A percentile compares a stretch with the other conserved stretches of the same genome.
Conservation (phyloP, 2,329 filamentous ascomycete genomes). For the Penicillium sp. region DNA sequence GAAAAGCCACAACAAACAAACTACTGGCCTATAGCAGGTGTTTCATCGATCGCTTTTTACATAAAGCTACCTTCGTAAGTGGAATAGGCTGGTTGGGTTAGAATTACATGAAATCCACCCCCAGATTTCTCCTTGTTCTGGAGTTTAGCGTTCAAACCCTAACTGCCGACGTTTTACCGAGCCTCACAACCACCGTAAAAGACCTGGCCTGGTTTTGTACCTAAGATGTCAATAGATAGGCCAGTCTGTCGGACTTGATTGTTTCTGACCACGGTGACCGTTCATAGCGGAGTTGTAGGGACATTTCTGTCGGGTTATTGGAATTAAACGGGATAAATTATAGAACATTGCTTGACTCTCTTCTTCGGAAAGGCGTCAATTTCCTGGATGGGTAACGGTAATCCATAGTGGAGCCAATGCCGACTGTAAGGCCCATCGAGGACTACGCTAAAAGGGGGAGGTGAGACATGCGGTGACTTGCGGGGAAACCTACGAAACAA, state of each 20-base stretch:
- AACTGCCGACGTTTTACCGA: not conserved
- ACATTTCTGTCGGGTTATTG: not conserved
- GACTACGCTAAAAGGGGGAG: not conserved
- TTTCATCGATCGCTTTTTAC: not conserved
- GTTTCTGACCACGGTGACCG: not conserved
- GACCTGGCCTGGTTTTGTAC: not conserved
- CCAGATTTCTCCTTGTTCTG: not conserved
- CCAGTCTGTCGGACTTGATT: not conserved
- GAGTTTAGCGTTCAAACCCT: not conserved
- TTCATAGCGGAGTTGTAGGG: not conserved
- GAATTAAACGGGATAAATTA: not conserved
- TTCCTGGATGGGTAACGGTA: not conserved
- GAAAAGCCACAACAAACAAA: not conserved
- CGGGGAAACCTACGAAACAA: not conserved
- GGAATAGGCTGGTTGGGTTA: not conserved
- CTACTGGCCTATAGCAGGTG: not conserved
- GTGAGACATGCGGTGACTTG: not conserved
- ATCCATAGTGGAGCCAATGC: not conserved
- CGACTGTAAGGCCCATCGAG: not conserved
- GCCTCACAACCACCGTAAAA: not conserved
- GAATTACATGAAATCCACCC: not conserved
- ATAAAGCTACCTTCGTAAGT: not conserved
- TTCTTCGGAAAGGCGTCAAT: not conserved
- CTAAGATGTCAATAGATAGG: not conserved
- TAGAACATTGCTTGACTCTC: not conserved